phyloP scores from a whole-genome alignment of 1,284 basidiomycete genomes.

The Boletus holoroseus region DNA sequence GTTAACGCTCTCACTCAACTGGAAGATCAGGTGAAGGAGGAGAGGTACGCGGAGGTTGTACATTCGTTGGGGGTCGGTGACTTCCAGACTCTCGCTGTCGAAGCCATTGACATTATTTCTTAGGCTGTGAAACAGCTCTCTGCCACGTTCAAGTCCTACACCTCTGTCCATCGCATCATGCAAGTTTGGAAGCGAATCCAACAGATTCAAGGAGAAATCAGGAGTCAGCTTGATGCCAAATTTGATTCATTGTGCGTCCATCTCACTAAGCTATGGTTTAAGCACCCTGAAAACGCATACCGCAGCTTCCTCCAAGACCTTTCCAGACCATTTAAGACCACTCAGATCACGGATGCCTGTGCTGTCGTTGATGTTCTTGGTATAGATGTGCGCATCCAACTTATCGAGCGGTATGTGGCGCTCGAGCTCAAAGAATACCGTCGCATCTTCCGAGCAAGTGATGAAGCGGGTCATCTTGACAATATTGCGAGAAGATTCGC shows the following conservation, averaged over 20 bases:
- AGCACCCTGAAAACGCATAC: slow-evolving; percentile 2
- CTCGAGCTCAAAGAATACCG: slow-evolving; percentile 95
- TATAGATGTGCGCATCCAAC: slow-evolving; percentile 69
- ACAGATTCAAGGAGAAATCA: slow-evolving; percentile 71
- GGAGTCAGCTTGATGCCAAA: slow-evolving; percentile 76
- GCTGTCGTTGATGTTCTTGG: slow-evolving; percentile 83
- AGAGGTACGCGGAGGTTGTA: slow-evolving; percentile 78
- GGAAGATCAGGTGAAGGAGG: slow-evolving; percentile 71
- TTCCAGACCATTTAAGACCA: slow-evolving; percentile 58
- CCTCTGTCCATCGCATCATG: slow-evolving; percentile 68
- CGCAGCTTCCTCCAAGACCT: slow-evolving; percentile 75
- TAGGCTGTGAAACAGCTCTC: slow-evolving; percentile 87
- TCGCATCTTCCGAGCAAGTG: slow-evolving; percentile 86
- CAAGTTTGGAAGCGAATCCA: slow-evolving; percentile 76
- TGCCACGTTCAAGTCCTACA: slow-evolving; percentile 70
- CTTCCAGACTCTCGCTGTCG: background rate
- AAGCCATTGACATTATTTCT: slow-evolving; percentile 8
- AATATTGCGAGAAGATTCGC: slow-evolving; percentile 91
- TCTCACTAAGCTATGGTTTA: background rate
- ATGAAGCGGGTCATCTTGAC: slow-evolving; percentile 95
- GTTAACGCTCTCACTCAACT: slow-evolving; percentile 81
- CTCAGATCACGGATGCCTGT: slow-evolving; percentile 72
- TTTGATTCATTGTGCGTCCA: slow-evolving; percentile 81
- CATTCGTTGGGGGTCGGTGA: slow-evolving; percentile 67
- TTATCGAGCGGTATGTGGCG: slow-evolving; percentile 87